These are phyloP conservation scores for Xylaria polymorpha DNA, from an alignment of 2,329 filamentous ascomycete genomes.

Conservation along the genomic window DNA sequence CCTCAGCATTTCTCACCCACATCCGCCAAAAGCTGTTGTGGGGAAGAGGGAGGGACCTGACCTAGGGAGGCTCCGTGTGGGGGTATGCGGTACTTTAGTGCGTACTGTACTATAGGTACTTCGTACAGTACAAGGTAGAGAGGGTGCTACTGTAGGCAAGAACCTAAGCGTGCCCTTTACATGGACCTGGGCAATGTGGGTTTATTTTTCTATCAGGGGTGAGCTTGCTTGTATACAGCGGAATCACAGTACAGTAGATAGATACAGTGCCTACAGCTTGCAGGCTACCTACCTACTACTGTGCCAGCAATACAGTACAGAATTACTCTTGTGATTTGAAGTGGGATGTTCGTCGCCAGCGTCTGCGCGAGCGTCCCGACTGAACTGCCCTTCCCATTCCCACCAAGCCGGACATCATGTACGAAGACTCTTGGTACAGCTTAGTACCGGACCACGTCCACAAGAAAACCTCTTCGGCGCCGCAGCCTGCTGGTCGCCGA, in stretches of 20 bases:
- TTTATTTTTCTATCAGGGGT: neutral
- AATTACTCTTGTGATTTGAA: slow-evolving; percentile 25
- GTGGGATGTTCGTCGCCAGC: slow-evolving; percentile 20
- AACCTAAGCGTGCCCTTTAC: neutral
- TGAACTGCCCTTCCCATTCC: neutral
- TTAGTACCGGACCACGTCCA: slow-evolving; percentile 73
- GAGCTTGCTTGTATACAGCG: slow-evolving; percentile 11
- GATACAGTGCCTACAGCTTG: too few relatives aligned
- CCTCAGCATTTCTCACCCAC: slow-evolving; percentile 20
- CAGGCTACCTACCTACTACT: neutral
- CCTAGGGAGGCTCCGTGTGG: slow-evolving; percentile 29
- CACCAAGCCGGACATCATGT: slow-evolving; percentile 64
- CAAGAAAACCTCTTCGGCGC: slow-evolving; percentile 60
- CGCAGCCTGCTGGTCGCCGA: slow-evolving; percentile 65
- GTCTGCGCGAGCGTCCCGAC: neutral
- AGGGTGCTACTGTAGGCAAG: neutral
- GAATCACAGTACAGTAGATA: too few relatives aligned
- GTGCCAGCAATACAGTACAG: neutral
- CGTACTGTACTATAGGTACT: too few relatives aligned
- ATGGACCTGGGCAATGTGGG: neutral
- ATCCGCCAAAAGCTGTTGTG: neutral
- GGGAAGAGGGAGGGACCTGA: neutral
- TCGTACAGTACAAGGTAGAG: too few relatives aligned
- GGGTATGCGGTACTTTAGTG: too few relatives aligned
- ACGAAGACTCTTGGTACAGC: slow-evolving; percentile 87